Evolutionary conservation across 257 asterid genomes (phyloP).

Genomic region (Sherardia arvensis): DNA sequence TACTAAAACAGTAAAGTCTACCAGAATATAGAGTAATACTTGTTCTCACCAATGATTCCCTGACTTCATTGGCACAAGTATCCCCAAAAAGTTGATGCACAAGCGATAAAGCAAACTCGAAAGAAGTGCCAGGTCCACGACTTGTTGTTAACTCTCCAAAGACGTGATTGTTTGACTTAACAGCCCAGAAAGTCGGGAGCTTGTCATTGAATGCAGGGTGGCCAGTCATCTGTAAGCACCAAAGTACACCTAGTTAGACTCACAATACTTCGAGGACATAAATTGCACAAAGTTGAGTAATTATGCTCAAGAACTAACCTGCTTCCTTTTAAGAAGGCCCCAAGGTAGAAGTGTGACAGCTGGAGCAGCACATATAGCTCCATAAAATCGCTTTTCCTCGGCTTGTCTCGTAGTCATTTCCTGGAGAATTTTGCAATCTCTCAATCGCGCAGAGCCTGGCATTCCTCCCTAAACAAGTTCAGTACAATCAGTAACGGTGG

Average conservation of each 20-base stretch:
- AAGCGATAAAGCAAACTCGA: constrained; percentile 56
- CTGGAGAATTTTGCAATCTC: constrained; percentile 61
- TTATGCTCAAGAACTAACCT: constrained; percentile 26
- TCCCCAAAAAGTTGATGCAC: constrained; percentile 86
- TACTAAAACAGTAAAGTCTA: neutral
- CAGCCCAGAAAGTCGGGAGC: constrained; percentile 74
- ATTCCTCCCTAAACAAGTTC: constrained; percentile 70
- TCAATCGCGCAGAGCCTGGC: constrained; percentile 93
- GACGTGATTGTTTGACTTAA: constrained; percentile 64
- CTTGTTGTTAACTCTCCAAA: constrained; percentile 90
- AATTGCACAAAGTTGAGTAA: neutral
- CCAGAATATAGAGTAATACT: neutral
- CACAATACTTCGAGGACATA: neutral
- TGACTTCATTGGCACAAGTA: constrained; percentile 47
- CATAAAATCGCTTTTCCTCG: constrained; percentile 60
- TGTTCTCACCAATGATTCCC: constrained; percentile 47
- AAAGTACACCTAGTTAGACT: constrained; percentile 23
- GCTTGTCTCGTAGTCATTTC: constrained; percentile 73
- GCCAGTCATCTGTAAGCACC: constrained; percentile 56
- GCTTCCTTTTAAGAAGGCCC: constrained; percentile 80
- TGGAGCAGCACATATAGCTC: constrained; percentile 96
- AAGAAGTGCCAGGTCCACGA: constrained; percentile 93
- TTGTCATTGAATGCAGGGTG: constrained; percentile 91
- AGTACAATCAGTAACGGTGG: constrained; percentile 5
- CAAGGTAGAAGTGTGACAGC: constrained; percentile 90